Percentiles rank a stretch among this genome's conserved stretches.
Conservation (phyloP, 345 rosid genomes). For the Cardamine occulta region DNA sequence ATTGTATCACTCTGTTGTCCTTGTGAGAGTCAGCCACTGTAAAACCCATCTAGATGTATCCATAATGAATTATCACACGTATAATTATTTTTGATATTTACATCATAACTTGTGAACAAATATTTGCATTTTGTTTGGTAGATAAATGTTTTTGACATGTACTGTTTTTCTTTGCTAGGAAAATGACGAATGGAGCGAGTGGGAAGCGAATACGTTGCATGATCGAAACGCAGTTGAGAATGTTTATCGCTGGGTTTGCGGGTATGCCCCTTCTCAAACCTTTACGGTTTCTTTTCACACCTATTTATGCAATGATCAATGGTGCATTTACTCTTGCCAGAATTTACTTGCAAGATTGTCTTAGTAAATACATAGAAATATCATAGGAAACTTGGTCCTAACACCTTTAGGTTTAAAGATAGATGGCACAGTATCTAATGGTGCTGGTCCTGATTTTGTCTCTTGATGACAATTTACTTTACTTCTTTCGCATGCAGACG, state of each 20-base stretch:
- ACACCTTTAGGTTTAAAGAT: constrained; percentile 4
- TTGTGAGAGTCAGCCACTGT: not conserved
- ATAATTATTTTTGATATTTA: not conserved
- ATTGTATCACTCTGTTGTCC: constrained; percentile 12
- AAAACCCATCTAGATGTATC: constrained; percentile 12
- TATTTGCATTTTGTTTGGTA: constrained; percentile 26
- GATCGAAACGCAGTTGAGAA: constrained; percentile 86
- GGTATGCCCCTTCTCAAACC: constrained; percentile 53
- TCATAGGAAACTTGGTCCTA: constrained; percentile 6
- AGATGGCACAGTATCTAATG: not conserved
- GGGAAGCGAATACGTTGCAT: constrained; percentile 78
- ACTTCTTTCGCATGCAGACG: constrained; percentile 59
- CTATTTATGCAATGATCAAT: constrained; percentile 9
- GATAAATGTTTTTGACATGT: not conserved
- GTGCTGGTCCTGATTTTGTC: constrained; percentile 7
- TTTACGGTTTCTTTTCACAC: constrained; percentile 1
- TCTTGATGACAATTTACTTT: not conserved
- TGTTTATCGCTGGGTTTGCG: constrained; percentile 94
- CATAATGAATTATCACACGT: not conserved
- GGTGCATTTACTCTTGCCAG: constrained; percentile 14
- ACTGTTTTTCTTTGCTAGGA: constrained; percentile 50
- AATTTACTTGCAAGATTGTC: constrained; percentile 1
- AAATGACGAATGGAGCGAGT: constrained; percentile 76
- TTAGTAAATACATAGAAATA: not conserved
- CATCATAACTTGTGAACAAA: not conserved